Evolutionary conservation across 2,329 filamentous ascomycete genomes (phyloP).

Genomic region (Penicillium sp.): DNA sequence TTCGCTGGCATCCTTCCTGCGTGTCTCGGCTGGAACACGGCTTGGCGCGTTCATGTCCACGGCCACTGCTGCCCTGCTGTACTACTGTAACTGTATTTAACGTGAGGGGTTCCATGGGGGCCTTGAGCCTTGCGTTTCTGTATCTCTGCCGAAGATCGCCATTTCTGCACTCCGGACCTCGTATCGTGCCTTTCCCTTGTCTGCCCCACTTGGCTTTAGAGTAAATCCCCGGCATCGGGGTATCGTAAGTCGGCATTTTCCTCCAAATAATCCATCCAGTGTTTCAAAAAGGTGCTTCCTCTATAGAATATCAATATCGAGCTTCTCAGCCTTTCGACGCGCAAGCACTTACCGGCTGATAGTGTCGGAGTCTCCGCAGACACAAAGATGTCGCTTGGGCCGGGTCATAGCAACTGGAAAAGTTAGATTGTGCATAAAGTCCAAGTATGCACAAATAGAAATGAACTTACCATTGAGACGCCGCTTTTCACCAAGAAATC

Average conservation of each 20-base stretch:
- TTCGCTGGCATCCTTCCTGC: conserved; percentile 3
- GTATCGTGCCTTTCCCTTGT: conserved; percentile 1
- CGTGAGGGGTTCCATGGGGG: background rate
- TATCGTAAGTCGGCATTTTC: conserved; percentile 88
- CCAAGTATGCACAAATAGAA: background rate
- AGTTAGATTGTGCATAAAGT: conserved; percentile 13
- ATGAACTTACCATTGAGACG: conserved; percentile 78
- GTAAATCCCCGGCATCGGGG: conserved; percentile 58
- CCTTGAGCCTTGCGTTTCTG: background rate
- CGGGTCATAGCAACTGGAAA: conserved; percentile 88
- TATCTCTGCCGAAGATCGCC: background rate
- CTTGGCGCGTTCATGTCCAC: background rate
- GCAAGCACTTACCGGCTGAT: conserved; percentile 70
- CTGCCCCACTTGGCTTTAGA: conserved; percentile 19
- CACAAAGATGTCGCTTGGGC: conserved; percentile 82
- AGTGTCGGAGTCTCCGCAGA: conserved; percentile 93
- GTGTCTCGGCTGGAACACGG: conserved; percentile 8
- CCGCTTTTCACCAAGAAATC: conserved; percentile 88
- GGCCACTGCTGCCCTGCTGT: background rate
- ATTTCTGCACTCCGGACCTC: background rate
- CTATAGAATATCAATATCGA: conserved; percentile 46
- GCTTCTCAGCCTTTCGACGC: conserved; percentile 1
- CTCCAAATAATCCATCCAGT: conserved; percentile 89
- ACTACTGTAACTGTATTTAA: background rate
- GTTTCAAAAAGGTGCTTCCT: conserved; percentile 79